Evolutionary conservation across 345 rosid genomes (phyloP).

Genomic region (Iberis pinnata): DNA sequence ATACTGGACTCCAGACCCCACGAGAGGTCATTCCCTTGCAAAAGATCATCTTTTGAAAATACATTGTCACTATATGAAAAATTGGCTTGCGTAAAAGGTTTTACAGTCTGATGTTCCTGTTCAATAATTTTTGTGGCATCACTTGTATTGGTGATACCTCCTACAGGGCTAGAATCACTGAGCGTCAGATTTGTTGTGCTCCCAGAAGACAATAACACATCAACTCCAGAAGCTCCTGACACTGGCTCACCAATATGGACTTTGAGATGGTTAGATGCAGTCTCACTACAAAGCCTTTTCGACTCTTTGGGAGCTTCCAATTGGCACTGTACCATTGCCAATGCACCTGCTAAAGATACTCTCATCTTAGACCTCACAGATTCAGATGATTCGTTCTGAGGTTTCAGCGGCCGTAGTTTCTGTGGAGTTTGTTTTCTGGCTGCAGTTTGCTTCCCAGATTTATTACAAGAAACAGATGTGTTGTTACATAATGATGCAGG

Average conservation of each 20-base stretch:
- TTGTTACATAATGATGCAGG: too few species aligned
- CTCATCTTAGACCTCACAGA: conserved; percentile 87
- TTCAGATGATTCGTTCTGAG: conserved; percentile 40
- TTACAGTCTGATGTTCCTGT: conserved; percentile 43
- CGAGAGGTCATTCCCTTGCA: conserved; percentile 91
- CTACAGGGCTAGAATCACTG: too few species aligned
- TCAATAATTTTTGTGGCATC: too few species aligned
- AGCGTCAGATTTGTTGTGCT: too few species aligned
- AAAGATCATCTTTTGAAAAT: conserved; percentile 80
- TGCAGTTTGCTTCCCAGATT: conserved; percentile 32
- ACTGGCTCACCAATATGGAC: too few species aligned
- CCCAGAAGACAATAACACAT: too few species aligned
- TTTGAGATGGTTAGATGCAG: conserved; percentile 18
- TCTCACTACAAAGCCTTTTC: conserved; percentile 36
- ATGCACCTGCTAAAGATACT: conserved; percentile 70
- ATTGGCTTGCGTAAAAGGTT: conserved; percentile 53
- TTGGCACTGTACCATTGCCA: conserved; percentile 52
- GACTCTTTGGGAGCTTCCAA: conserved; percentile 28
- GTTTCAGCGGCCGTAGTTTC: conserved; percentile 33
- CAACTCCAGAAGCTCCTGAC: too few species aligned
- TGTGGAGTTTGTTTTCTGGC: conserved; percentile 44
- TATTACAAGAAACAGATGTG: too few species aligned
- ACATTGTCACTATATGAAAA: too few species aligned
- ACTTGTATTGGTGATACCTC: too few species aligned
- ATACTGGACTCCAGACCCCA: conserved; percentile 91